Evolutionary conservation across 257 asterid genomes (phyloP), one percentile per base, ranked within the genome.

Genomic region (Salvia miltiorrhiza): DNA sequence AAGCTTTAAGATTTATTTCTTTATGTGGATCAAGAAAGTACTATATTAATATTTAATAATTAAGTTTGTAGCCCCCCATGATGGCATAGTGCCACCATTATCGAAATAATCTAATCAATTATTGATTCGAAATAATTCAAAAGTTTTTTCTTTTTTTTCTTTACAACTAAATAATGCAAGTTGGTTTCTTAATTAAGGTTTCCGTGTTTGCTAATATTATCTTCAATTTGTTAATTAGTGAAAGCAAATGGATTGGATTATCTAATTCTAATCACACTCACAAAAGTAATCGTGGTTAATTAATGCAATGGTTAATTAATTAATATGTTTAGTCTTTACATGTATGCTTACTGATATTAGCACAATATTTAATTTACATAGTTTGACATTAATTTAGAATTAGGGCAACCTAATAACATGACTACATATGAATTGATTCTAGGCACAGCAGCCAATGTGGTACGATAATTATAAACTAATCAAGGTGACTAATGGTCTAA

Each of bases 401-500:
- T 23, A 26, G 47, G 47, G 54, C n/a, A 57, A 60, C 68, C 74
- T 40, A 65, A 56, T 65, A 66, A 30, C 43, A 10, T 50, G 57
- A 17, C 65, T 32, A 39, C 49, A 43, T 56, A 69, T 37, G 58
- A 65, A 33, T 57, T 70, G 56, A 73, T 47, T 63, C 54, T 52
- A 61, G 63, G 56, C 81, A 23, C 76, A 24, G 39, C 58, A 63
- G 63, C 68, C 75, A 73, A 76, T 65, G 48, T 50, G 49, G 76
- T 78, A 67, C 82, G 47, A 67, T 69, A 64, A 71, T 63, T n/a
- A 71, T 80, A 78, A 59, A 54, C 44, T 52, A 74, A 72, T 74
- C 45, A 44, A 57, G 73, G 53, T 62, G n/a, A 77, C 61, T 54
- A 72, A 56, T 40, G 55, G 44, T 58, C 56, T 52, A 74, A 54